phyloP scores from a whole-genome alignment of 148 eudicot genomes.

The Gaultheria prostrata region DNA sequence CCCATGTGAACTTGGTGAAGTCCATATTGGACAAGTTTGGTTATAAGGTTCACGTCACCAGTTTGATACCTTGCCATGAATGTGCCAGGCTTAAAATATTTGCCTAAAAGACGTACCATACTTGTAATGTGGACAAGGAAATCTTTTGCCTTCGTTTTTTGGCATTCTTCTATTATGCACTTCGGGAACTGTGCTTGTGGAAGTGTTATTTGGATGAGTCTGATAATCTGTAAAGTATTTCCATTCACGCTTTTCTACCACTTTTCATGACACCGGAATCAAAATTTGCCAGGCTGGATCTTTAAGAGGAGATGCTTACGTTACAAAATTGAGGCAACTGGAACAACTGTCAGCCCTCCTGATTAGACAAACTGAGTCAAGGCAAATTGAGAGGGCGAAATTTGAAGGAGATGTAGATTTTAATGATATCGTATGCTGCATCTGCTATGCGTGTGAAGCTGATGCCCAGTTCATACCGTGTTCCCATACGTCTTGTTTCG shows the following conservation, averaged over 20 bases:
- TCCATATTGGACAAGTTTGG: background rate
- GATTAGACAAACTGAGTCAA: constrained; percentile 40
- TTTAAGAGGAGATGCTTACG: constrained; percentile 54
- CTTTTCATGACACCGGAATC: background rate
- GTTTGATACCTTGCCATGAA: background rate
- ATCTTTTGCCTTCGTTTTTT: background rate
- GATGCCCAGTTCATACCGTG: constrained; percentile 78
- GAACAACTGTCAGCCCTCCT: constrained; percentile 66
- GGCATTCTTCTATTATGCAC: background rate
- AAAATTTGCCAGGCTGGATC: constrained; percentile 55
- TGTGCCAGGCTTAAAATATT: background rate
- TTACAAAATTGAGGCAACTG: constrained; percentile 51
- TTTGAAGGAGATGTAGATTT: constrained; percentile 44
- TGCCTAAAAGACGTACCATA: background rate
- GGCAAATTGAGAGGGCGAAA: constrained; percentile 32
- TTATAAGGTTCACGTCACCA: background rate
- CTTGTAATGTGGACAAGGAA: background rate
- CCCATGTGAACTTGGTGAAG: background rate
- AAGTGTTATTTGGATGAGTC: constrained; percentile 5
- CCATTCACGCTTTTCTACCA: too few relatives aligned
- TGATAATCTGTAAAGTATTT: background rate
- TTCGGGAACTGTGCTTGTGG: background rate
- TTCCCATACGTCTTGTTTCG: constrained; percentile 68
- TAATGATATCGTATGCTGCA: constrained; percentile 65
- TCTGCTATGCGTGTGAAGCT: constrained; percentile 60